Evolutionary conservation across 1,139 yeast genomes (phyloP).

Genomic region (Scheffersomyces segobiensis): DNA sequence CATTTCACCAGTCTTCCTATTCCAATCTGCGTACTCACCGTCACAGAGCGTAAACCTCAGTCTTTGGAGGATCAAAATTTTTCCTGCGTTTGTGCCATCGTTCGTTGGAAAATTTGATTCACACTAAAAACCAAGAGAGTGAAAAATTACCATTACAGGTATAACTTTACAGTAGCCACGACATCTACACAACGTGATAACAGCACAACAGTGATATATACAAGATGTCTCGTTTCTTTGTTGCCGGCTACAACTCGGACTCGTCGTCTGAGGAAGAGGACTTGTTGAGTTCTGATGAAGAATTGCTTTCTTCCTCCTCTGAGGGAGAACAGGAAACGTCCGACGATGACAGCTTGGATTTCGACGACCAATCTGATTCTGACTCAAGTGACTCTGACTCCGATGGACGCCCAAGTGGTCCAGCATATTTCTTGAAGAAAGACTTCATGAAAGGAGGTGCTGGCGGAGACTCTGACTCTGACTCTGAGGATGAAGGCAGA

Average conservation of each 20-base stretch:
- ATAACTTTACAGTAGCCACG: background rate
- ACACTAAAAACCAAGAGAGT: background rate
- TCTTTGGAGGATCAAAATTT: background rate
- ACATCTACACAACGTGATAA: background rate
- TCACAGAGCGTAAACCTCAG: conserved; percentile 2
- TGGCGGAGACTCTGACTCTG: conserved; percentile 54
- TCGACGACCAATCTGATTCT: conserved; percentile 40
- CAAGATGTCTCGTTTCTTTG: conserved; percentile 76
- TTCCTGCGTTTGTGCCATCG: background rate
- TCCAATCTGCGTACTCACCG: background rate
- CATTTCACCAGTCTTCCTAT: background rate
- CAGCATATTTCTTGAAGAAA: conserved; percentile 58
- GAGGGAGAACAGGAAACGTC: conserved; percentile 36
- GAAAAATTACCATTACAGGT: background rate
- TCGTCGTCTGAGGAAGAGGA: conserved; percentile 80
- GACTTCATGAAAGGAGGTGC: conserved; percentile 47
- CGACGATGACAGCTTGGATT: conserved; percentile 44
- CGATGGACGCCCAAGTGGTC: conserved; percentile 51
- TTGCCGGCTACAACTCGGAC: conserved; percentile 59
- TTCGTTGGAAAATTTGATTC: background rate
- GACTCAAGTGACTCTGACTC: conserved; percentile 39
- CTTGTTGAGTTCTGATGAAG: conserved; percentile 68
- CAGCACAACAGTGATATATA: background rate
- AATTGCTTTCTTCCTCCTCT: conserved; percentile 49
- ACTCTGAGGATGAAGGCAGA: conserved; percentile 66